phyloP scores from a whole-genome alignment of 2,329 filamentous ascomycete genomes.

The Macrophomina tecta region DNA sequence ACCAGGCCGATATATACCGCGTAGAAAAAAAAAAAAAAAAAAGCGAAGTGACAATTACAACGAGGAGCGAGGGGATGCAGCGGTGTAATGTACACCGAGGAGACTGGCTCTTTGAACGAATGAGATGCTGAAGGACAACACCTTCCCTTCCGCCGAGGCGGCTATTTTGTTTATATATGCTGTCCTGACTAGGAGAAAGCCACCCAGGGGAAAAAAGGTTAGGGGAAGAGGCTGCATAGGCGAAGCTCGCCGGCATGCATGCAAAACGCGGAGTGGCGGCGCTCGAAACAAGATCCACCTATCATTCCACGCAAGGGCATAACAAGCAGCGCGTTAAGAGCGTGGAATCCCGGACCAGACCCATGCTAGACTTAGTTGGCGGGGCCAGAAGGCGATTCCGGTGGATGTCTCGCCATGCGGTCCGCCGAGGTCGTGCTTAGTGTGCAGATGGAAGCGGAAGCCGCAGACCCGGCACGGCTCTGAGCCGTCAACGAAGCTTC shows the following conservation, averaged over 20 bases:
- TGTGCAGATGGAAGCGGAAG: background rate
- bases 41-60: constrained; percentile 1
- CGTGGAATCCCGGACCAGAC: constrained; percentile 1
- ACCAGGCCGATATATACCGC: constrained; percentile 19
- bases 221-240: constrained; percentile 1
- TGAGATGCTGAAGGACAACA: background rate
- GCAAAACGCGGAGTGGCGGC: constrained; percentile 18
- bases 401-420: background rate
- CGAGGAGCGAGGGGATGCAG: background rate
- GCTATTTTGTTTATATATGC: constrained; percentile 25
- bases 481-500: background rate
- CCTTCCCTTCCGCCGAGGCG: background rate
- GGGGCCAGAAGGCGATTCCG: background rate
- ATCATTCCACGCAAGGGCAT: constrained; percentile 17
- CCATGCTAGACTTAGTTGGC: constrained; percentile 13
- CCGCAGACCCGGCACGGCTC: background rate
- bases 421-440: background rate
- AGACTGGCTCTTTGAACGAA: background rate
- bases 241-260: constrained; percentile 16
- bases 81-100: constrained; percentile 4
- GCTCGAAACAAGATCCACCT: constrained; percentile 28
- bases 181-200: background rate
- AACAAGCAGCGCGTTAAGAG: constrained; percentile 17
- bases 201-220: background rate
- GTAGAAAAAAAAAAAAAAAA: background rate